These are phyloP conservation scores for Aegle marmelos DNA, from an alignment of 345 rosid species.

Conservation along the genomic window DNA sequence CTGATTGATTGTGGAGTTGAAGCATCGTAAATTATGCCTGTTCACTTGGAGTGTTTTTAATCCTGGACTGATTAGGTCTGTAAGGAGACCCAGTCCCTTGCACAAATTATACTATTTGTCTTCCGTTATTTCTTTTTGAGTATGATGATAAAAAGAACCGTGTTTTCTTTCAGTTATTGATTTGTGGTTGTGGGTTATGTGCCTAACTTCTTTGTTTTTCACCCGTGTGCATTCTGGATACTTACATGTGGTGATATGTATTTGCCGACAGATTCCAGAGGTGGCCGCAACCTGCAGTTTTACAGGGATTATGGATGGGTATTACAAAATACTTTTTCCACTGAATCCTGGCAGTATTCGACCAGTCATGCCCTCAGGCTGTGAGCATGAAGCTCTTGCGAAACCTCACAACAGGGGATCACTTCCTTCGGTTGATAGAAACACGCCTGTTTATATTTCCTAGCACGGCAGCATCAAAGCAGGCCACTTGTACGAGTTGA, in stretches of 20 bases:
- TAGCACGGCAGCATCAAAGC: not conserved
- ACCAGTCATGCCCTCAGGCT: conserved; percentile 53
- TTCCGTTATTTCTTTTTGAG: not conserved
- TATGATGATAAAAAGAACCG: not conserved
- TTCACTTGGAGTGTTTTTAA: not conserved
- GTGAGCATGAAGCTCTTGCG: conserved; percentile 41
- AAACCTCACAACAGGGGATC: conserved; percentile 64
- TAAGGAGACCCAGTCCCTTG: not conserved
- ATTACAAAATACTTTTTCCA: conserved; percentile 74
- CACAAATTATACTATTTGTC: not conserved
- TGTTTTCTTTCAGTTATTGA: not conserved
- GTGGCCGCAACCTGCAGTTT: conserved; percentile 80
- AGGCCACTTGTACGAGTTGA: not conserved
- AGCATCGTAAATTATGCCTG: not conserved
- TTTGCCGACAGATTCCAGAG: conserved; percentile 55
- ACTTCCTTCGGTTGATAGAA: conserved; percentile 22
- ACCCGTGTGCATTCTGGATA: not conserved
- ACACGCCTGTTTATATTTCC: conserved; percentile 6
- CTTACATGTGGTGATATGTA: not conserved
- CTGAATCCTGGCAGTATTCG: conserved; percentile 77
- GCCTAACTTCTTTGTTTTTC: not conserved
- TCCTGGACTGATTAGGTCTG: not conserved
- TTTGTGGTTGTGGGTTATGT: not conserved
- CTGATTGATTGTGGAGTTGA: not conserved
- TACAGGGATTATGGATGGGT: conserved; percentile 69